Evolutionary conservation across 208 protist genomes (phyloP).

Genomic region (Phytomonas sp.): DNA sequence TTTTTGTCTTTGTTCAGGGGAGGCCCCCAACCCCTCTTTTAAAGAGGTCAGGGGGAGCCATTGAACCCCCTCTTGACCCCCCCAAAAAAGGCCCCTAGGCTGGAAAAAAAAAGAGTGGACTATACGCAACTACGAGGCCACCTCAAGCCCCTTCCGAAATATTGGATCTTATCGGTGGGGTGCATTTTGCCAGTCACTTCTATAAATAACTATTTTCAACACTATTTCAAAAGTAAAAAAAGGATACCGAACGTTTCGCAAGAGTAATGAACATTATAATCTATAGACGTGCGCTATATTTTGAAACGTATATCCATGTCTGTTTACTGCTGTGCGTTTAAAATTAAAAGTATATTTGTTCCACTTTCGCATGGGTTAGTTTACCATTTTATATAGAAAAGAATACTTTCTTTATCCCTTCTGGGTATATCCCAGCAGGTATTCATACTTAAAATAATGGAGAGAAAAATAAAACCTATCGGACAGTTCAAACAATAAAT

Average conservation of each 20-base stretch:
- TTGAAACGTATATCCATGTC: neutral
- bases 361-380: neutral
- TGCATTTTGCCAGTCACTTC: neutral
- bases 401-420: slow-evolving; percentile 11
- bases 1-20: too few species aligned
- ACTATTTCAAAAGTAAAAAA: slow-evolving; percentile 2
- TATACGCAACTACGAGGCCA: too few species aligned
- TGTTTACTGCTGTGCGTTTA: neutral
- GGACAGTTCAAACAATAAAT: slow-evolving; percentile 6
- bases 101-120: too few species aligned
- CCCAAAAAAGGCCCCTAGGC: too few species aligned
- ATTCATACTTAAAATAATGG: slow-evolving; percentile 7
- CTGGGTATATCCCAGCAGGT: neutral
- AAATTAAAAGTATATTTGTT: neutral
- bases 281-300: neutral
- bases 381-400: slow-evolving; percentile 7
- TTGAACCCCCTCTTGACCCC: too few species aligned
- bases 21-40: too few species aligned
- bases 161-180: neutral
- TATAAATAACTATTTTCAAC: neutral
- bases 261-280: slow-evolving; percentile 13
- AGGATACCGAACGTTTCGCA: slow-evolving; percentile 5
- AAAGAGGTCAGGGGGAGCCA: too few species aligned
- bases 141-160: neutral
- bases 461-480: slow-evolving; percentile 12